Evolutionary conservation across 2,329 filamentous ascomycete genomes (phyloP).

Genomic region (Neonectria sp.): DNA sequence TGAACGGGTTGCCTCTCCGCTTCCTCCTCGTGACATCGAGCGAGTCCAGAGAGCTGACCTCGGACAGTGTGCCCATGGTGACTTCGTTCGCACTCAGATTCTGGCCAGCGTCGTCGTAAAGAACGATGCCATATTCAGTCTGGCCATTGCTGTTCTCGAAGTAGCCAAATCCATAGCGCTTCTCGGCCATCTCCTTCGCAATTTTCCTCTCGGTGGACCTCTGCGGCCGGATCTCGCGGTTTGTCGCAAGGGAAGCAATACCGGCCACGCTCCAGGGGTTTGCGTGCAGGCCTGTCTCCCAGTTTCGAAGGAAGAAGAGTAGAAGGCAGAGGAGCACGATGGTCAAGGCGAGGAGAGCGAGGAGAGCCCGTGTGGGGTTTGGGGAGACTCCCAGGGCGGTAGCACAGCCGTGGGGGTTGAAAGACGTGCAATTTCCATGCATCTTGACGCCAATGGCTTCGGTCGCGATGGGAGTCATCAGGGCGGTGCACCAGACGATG

Average conservation of each 20-base stretch:
- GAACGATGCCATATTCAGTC: conserved; percentile 46
- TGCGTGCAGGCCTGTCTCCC: conserved; percentile 44
- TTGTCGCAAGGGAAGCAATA: conserved; percentile 44
- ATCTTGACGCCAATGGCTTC: conserved; percentile 47
- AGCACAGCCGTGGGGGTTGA: conserved; percentile 40
- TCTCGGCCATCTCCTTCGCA: conserved; percentile 44
- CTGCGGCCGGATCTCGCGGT: conserved; percentile 41
- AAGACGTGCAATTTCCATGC: conserved; percentile 43
- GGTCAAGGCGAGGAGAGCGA: conserved; percentile 39
- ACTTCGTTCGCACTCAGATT: conserved; percentile 23
- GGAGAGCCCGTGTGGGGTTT: conserved; percentile 32
- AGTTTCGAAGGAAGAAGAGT: conserved; percentile 40
- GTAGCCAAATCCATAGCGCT: conserved; percentile 45
- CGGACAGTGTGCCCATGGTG: conserved; percentile 7
- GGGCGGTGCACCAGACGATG: conserved; percentile 41
- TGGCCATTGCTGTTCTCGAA: conserved; percentile 40
- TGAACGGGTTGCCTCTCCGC: conserved; percentile 50
- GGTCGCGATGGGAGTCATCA: conserved; percentile 42
- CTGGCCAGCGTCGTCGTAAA: conserved; percentile 40
- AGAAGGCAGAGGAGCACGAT: conserved; percentile 40
- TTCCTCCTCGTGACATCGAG: conserved; percentile 12
- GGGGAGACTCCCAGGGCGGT: conserved; percentile 44
- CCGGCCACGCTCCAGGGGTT: conserved; percentile 53
- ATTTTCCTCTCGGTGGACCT: conserved; percentile 41
- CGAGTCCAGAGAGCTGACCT: conserved; percentile 41